Evolutionary conservation across 208 protist species (phyloP).

Genomic region (Novymonas esmeraldas): DNA sequence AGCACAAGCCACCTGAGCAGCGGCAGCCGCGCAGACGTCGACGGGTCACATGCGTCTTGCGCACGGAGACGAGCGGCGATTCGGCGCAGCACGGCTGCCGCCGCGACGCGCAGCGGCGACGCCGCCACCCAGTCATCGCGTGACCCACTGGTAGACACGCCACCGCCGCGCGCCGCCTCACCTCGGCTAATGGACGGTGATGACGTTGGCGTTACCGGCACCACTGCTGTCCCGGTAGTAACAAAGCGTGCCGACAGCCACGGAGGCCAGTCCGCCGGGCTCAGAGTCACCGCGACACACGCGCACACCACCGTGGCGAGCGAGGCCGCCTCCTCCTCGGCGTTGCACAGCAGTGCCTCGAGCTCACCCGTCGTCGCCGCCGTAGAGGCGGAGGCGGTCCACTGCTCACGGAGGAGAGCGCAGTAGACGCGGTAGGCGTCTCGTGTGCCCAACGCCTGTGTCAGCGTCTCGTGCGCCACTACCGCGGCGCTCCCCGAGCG

Average conservation of each 20-base stretch:
- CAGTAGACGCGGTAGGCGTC: conserved; percentile 24
- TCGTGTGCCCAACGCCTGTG: conserved; percentile 15
- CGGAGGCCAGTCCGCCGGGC: conserved; percentile 33
- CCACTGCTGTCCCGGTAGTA: conserved; percentile 12
- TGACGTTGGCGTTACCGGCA: conserved; percentile 4
- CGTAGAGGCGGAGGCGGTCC: neutral
- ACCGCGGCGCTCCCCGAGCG: neutral
- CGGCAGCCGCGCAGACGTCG: conserved; percentile 1
- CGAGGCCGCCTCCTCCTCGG: conserved; percentile 25
- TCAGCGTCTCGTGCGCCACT: conserved; percentile 1
- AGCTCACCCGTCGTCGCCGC: neutral
- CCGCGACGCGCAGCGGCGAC: conserved; percentile 22
- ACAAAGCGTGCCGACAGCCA: conserved; percentile 30
- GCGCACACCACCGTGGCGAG: conserved; percentile 36
- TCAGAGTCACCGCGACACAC: conserved; percentile 40
- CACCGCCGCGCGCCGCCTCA: neutral
- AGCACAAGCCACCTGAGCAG: conserved; percentile 27
- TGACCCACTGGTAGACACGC: neutral
- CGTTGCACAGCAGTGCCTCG: conserved; percentile 11
- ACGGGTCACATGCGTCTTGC: neutral
- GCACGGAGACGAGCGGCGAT: conserved; percentile 13
- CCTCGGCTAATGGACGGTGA: neutral
- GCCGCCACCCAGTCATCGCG: neutral
- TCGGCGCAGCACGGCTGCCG: conserved; percentile 7
- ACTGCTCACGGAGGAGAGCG: conserved; percentile 7